These are phyloP conservation scores for Neurospora sp. DNA, from an alignment of 495 filamentous ascomycete species.

Conservation along the genomic window DNA sequence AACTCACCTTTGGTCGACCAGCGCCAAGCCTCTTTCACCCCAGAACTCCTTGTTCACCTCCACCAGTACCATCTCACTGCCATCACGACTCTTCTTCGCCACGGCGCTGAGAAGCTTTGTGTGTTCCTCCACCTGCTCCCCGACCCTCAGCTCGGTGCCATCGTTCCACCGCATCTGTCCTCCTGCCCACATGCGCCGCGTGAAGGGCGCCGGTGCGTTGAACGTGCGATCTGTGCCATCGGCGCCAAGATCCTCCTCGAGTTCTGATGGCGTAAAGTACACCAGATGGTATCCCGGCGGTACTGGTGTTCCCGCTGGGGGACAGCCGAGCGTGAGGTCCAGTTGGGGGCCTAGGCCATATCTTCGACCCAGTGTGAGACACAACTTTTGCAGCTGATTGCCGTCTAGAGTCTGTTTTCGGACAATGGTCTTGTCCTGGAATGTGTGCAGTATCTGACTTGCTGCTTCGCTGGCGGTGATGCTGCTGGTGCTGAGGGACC, in stretches of 20 bases:
- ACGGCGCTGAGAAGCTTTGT: constrained; percentile 42
- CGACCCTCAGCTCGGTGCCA: constrained; percentile 21
- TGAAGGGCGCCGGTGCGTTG: constrained; percentile 49
- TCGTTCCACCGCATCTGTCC: constrained; percentile 43
- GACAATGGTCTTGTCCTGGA: constrained; percentile 8
- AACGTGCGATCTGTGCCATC: constrained; percentile 55
- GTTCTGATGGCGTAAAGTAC: constrained; percentile 47
- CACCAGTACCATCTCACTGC: constrained; percentile 56
- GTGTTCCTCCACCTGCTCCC: constrained; percentile 46
- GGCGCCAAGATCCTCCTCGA: constrained; percentile 40
- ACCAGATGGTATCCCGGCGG: constrained; percentile 50
- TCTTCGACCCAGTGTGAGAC: constrained; percentile 40
- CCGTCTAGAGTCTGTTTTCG: constrained; percentile 43
- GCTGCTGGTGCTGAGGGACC: background rate
- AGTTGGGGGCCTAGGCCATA: constrained; percentile 13
- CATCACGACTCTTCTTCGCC: constrained; percentile 41
- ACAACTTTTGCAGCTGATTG: constrained; percentile 49
- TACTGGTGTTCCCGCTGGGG: constrained; percentile 30
- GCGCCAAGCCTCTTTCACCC: constrained; percentile 38
- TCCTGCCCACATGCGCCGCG: constrained; percentile 61
- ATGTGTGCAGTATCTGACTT: background rate
- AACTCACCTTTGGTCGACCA: constrained; percentile 44
- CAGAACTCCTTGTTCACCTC: constrained; percentile 51
- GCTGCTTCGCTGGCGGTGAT: constrained; percentile 5
- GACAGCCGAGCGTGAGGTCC: constrained; percentile 16